Evolutionary conservation across 73 alveolate genomes (phyloP).

Genomic region (Uronychia binucleata): DNA sequence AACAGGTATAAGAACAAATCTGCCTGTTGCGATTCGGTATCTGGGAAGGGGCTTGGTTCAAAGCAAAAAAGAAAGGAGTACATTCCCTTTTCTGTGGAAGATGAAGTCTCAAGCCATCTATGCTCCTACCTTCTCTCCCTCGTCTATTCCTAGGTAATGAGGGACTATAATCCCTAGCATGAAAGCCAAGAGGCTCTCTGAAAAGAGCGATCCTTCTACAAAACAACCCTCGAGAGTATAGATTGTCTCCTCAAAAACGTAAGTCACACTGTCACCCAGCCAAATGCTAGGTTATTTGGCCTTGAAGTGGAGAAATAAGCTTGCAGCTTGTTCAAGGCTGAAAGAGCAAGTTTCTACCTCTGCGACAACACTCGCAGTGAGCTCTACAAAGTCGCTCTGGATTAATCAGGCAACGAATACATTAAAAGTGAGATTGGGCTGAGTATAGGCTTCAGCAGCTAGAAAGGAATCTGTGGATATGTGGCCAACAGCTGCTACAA

Average conservation of each 20-base stretch:
- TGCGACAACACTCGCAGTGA: not conserved
- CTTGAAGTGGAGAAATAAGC: not conserved
- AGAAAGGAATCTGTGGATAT: slow-evolving; percentile 9
- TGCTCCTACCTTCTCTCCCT: not conserved
- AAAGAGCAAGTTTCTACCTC: not conserved
- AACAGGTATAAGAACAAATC: not conserved
- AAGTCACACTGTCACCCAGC: not conserved
- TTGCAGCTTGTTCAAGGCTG: not conserved
- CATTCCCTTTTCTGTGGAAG: not conserved
- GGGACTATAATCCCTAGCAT: not conserved
- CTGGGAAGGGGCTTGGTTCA: not conserved
- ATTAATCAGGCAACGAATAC: not conserved
- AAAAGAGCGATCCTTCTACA: not conserved
- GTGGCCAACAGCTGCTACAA: not conserved
- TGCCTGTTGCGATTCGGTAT: not conserved
- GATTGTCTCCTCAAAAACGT: not conserved
- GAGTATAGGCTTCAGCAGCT: not conserved
- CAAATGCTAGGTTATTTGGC: not conserved
- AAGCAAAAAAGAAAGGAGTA: not conserved
- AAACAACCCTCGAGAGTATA: not conserved
- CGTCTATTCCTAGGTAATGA: not conserved
- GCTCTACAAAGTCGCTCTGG: not conserved
- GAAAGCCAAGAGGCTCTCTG: not conserved
- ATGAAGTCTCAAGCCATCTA: not conserved
- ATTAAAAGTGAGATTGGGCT: not conserved